A percentile compares a stretch with the other conserved stretches of the same genome.
These are phyloP conservation scores for Chytriomyces hyalinus DNA, from an alignment of 192 early-diverging fungal species.

Conservation along the genomic window DNA sequence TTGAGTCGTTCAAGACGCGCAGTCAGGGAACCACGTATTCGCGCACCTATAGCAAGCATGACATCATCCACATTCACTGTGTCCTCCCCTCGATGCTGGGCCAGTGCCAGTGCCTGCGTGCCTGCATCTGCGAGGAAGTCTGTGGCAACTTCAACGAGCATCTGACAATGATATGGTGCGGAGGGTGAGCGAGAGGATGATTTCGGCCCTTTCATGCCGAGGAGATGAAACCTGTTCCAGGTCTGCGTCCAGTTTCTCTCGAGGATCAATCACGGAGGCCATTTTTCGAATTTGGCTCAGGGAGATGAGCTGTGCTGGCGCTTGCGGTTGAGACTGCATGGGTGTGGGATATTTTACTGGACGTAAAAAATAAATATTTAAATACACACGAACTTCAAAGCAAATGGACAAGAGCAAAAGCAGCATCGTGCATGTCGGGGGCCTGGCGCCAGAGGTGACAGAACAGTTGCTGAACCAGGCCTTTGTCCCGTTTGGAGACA, in stretches of 20 bases:
- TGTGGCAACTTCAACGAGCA: constrained; percentile 42
- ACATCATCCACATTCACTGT: constrained; percentile 38
- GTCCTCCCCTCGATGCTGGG: constrained; percentile 38
- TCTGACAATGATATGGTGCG: constrained; percentile 13
- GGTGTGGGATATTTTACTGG: too few species aligned
- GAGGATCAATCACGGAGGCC: constrained; percentile 19
- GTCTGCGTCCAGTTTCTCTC: constrained; percentile 32
- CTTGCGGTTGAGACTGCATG: too few species aligned
- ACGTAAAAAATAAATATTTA: background rate
- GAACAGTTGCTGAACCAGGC: constrained; percentile 80
- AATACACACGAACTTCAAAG: background rate
- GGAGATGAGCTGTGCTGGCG: constrained; percentile 1
- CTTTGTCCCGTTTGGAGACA: constrained; percentile 97
- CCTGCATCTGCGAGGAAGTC: constrained; percentile 40
- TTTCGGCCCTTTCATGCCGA: background rate
- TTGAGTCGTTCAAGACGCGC: background rate
- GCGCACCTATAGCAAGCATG: constrained; percentile 42
- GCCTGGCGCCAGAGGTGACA: constrained; percentile 80
- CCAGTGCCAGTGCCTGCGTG: constrained; percentile 29
- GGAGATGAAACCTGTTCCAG: constrained; percentile 17
- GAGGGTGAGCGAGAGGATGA: background rate
- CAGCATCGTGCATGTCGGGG: constrained; percentile 55
- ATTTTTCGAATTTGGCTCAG: constrained; percentile 5
- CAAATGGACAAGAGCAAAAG: background rate
- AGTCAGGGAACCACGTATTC: too few species aligned